A percentile compares a stretch with the other conserved stretches of the same genome.
phyloP scores from a whole-genome alignment of 768 basidiomycete species.

The Russula virescens region DNA sequence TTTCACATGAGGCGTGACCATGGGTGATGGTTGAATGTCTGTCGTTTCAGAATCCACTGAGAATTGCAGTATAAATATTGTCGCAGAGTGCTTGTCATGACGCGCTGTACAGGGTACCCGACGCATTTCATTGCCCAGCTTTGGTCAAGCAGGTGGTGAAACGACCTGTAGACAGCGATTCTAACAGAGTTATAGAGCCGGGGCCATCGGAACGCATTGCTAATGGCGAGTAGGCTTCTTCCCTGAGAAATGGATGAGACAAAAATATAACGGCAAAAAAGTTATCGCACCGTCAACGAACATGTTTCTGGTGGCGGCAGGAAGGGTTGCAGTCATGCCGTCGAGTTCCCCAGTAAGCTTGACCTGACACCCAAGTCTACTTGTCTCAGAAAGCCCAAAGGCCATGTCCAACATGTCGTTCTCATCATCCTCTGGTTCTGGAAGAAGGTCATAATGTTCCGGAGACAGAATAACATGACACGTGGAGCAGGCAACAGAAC shows the following conservation, averaged over 20 bases:
- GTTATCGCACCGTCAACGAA: slow-evolving; percentile 77
- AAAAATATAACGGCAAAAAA: background rate
- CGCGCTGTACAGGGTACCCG: no score
- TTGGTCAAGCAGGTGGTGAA: no score
- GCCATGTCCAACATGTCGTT: slow-evolving; percentile 99
- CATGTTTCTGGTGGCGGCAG: slow-evolving; percentile 94
- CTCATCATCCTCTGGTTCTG: slow-evolving; percentile 95
- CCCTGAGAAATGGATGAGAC: slow-evolving; percentile 29
- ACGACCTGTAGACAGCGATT: no score
- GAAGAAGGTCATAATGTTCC: slow-evolving; percentile 78
- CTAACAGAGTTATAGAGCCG: no score
- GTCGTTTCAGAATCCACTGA: no score
- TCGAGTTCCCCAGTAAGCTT: slow-evolving; percentile 75
- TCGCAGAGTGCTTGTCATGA: no score
- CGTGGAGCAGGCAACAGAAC: slow-evolving; percentile 94
- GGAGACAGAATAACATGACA: slow-evolving; percentile 87
- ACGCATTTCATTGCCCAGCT: no score
- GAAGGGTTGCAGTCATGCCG: slow-evolving; percentile 78
- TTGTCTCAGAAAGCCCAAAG: slow-evolving; percentile 94
- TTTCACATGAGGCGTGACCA: no score
- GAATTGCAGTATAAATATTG: no score
- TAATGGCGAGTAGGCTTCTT: slow-evolving; percentile 49
- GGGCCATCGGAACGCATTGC: background rate
- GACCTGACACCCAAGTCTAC: slow-evolving; percentile 73
- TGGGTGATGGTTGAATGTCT: no score